Base-by-base conservation (phyloP, 2,329 filamentous ascomycete genomes). In the Aspergillus sojae region DNA sequence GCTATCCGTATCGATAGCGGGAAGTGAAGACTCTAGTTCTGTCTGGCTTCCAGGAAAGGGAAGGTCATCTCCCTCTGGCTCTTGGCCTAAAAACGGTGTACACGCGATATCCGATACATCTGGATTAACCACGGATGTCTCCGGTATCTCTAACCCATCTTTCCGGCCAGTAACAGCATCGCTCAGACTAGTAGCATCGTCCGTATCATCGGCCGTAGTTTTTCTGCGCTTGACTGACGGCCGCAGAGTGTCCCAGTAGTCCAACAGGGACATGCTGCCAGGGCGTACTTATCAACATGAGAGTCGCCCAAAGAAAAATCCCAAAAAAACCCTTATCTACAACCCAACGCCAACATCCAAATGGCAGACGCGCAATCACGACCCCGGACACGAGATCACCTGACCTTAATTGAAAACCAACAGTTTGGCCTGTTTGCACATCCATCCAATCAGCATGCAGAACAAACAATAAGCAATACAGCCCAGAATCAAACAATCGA, bases 1-100 rank as follows among this genome's bases (percentile, higher is more conserved):
- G 69, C 89, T 84, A 66, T 91, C 89, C 2, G 85, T 86, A 67
- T 86, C 81, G 2, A 94, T 82, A 0, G 84, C 82, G 16, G 92
- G 91, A 6, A 96, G 80, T 6, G 89, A 89, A 65, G 84, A 88
- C 71, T 93, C 91, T 53, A 94, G 81, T 60, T 91, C 89, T 14
- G 91, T 93, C 67, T 84, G 83, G 46, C 78, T 79, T 48, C 71
- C 76, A 58, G 73, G 63, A 50, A 73, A 60, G 3, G 65, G 63
- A 2, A 68, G 61, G 41, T 68, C 72, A n/a, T 79, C 75, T 2
- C 72, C 72, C 77, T 69, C 53, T 1, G 28, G 28, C 7, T 32
- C 28, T 12, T 34, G 26, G 4, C 7, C 48, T 52, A 21, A 9
- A 32, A 5, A 34, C 11, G 48, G 19, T 52, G 48, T 32, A 21